Percentiles rank a stretch among this genome's conserved stretches.
Conservation (phyloP, 768 basidiomycete species). For the Xerocomus brunneocitrinus region DNA sequence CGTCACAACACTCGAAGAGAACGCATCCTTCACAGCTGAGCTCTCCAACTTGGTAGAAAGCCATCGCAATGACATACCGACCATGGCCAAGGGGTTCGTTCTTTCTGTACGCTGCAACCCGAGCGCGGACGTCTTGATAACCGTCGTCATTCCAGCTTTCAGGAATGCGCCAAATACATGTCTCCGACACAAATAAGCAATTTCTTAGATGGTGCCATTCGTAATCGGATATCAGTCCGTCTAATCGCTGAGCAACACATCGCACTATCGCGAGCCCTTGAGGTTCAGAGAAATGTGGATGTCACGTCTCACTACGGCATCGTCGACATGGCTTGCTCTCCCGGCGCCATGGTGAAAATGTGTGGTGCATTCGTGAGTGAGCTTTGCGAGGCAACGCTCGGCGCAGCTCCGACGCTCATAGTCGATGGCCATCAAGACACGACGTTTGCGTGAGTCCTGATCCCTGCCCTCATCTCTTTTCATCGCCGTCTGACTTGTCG, state of each 20-base stretch:
- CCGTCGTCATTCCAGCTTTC: constrained; percentile 50
- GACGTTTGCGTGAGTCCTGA: constrained; percentile 67
- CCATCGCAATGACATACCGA: constrained; percentile 86
- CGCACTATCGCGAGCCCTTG: constrained; percentile 67
- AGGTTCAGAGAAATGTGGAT: constrained; percentile 30
- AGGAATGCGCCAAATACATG: constrained; percentile 82
- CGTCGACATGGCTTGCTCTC: constrained; percentile 69
- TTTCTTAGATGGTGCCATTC: constrained; percentile 81
- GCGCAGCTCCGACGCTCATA: constrained; percentile 58
- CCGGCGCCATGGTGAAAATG: constrained; percentile 66
- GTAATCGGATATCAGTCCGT: constrained; percentile 81
- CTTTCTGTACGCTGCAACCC: constrained; percentile 1
- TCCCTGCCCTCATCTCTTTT: not conserved
- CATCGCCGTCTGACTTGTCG: constrained; percentile 9
- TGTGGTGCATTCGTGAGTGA: constrained; percentile 83
- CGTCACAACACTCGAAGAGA: constrained; percentile 64
- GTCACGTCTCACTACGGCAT: constrained; percentile 57
- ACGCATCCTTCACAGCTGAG: constrained; percentile 59
- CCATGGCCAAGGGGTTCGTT: constrained; percentile 80
- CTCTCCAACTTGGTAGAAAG: constrained; percentile 68
- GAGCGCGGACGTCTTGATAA: not conserved
- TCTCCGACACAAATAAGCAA: constrained; percentile 70
- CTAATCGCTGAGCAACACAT: constrained; percentile 92
- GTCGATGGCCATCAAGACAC: constrained; percentile 69
- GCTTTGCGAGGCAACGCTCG: constrained; percentile 80